Evolutionary conservation across 2,329 filamentous ascomycete species (phyloP), one percentile per base, ranked within the genome.

Genomic region (Nothophoma quercina): DNA sequence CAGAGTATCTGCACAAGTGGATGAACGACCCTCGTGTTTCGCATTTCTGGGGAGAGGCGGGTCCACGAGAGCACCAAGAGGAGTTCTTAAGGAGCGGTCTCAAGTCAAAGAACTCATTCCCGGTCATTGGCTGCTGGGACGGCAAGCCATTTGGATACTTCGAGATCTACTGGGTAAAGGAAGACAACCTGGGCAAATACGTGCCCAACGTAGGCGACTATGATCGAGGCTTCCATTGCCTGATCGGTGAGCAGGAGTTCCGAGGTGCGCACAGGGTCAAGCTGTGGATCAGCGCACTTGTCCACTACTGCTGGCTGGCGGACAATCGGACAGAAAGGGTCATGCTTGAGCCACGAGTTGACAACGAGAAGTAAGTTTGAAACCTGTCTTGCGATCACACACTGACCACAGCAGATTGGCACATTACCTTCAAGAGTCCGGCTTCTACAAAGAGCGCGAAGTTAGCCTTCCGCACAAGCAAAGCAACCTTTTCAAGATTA

Each of bases 151-250:
- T 98, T 76, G 95, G 92, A 0, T 99, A 96, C 72, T 97, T 99
- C 70, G 95, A 99, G 78, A 83, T 99, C 26, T 99, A 99, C 77
- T 99, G 95, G 93, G 91, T 95, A 3, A 96, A 96, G 68, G 95
- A 99, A 71, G 95, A 98, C 68, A 78, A 81, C 0, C 73, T 99
- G 1, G 91, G 90, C 0, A 83, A 81, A 39, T 81, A 91, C 59
- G 75, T 96, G 0, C 82, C 82, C 18, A 82, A 84, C 3, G 85
- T 87, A 0, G 85, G 83, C 7, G 90, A 96, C 65, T 98, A 89
- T 75, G 93, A 98, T 65, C 82, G 95, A 6, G 95, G 95, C 0
- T 77, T 98, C 15, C 95, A 99, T 68, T 86, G 95, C 10, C 79
- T 99, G 30, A 84, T 99, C 3, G 95, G 95, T 1, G 95, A 98